Evolutionary conservation across 2,329 filamentous ascomycete genomes (phyloP).

Genomic region (Colletotrichum simmondsii): DNA sequence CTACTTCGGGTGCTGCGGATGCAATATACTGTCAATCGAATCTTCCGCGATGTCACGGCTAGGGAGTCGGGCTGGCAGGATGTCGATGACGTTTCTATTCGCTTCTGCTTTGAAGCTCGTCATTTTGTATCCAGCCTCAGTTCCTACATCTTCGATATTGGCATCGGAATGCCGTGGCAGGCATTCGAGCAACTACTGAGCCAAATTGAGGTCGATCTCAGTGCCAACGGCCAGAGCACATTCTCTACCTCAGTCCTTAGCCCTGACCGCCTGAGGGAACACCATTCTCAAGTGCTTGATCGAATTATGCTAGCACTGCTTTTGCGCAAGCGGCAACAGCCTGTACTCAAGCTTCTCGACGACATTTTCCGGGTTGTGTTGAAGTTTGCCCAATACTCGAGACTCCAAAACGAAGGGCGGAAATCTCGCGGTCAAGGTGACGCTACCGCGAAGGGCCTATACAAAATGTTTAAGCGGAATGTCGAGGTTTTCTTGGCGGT

Average conservation of each 20-base stretch:
- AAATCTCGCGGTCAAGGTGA: constrained; percentile 40
- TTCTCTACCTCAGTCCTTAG: constrained; percentile 63
- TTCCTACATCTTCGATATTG: constrained; percentile 83
- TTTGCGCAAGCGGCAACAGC: constrained; percentile 78
- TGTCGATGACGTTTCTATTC: constrained; percentile 54
- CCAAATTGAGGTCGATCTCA: constrained; percentile 68
- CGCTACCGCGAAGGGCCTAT: constrained; percentile 57
- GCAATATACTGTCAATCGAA: constrained; percentile 77
- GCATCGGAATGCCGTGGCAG: constrained; percentile 79
- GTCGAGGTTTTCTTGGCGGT: constrained; percentile 80
- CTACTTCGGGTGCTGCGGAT: constrained; percentile 82
- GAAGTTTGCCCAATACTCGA: constrained; percentile 69
- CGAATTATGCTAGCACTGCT: constrained; percentile 80
- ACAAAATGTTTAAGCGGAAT: constrained; percentile 76
- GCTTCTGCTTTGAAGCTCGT: constrained; percentile 80
- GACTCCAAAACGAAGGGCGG: constrained; percentile 52
- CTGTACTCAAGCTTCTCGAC: constrained; percentile 78
- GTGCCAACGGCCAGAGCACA: constrained; percentile 47
- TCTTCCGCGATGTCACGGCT: constrained; percentile 67
- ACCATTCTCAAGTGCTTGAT: constrained; percentile 80
- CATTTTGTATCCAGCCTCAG: constrained; percentile 81
- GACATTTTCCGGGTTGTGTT: constrained; percentile 81
- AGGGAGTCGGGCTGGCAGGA: constrained; percentile 47
- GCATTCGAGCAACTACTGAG: constrained; percentile 75
- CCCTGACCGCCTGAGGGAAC: constrained; percentile 73